phyloP scores from a whole-genome alignment of 2,329 filamentous ascomycete genomes.

The Septoria petroselini region DNA sequence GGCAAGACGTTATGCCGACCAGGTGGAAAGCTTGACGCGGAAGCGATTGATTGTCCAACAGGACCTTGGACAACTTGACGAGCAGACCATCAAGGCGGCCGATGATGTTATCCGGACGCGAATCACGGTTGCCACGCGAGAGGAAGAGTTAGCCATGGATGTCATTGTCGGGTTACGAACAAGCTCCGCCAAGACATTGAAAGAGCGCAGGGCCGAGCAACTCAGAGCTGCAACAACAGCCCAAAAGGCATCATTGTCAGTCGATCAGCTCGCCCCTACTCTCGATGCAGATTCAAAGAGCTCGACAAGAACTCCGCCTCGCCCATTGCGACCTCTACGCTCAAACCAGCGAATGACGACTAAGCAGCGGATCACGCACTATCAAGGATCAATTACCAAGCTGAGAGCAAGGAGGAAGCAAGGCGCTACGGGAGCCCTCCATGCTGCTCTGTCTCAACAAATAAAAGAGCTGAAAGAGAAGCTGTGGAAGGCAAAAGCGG shows the following conservation, averaged over 20 bases:
- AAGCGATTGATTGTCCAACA: constrained; percentile 4
- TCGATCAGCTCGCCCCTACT: neutral
- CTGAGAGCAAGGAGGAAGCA: too few species aligned
- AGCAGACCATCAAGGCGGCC: neutral
- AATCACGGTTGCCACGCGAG: neutral
- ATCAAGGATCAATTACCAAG: too few species aligned
- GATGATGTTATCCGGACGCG: neutral
- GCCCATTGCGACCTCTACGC: too few species aligned
- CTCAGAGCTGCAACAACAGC: neutral
- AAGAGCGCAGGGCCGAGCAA: constrained; percentile 2
- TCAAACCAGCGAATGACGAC: too few species aligned
- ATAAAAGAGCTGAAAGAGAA: neutral
- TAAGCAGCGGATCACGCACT: too few species aligned
- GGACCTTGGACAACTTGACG: constrained; percentile 6
- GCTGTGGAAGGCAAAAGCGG: neutral
- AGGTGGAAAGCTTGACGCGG: neutral
- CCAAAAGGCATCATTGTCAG: neutral
- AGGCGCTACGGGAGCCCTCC: too few species aligned
- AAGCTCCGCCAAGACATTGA: neutral
- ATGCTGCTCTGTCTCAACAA: too few species aligned
- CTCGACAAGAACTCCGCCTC: too few species aligned
- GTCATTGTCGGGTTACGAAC: neutral
- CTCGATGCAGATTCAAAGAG: neutral
- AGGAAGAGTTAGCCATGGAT: constrained; percentile 1
- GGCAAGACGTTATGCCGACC: neutral